Conservation (phyloP, 148 eudicot genomes). For the Rhododendron molle region DNA sequence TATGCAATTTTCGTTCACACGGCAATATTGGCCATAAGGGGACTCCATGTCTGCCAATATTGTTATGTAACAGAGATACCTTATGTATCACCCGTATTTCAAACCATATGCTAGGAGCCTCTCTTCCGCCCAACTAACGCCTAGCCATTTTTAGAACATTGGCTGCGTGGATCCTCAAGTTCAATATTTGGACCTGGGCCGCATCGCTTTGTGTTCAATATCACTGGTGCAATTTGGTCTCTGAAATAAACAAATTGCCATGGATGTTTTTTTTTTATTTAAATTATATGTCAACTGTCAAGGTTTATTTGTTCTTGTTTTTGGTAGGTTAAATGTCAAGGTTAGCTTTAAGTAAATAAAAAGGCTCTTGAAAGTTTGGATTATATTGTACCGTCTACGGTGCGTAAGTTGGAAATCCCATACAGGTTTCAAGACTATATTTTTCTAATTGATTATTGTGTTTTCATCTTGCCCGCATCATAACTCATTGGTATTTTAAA, state of each 20-base stretch:
- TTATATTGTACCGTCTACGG: background rate
- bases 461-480: background rate
- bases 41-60: background rate
- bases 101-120: background rate
- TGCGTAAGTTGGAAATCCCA: background rate
- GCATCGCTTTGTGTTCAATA: background rate
- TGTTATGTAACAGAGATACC: background rate
- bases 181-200: background rate
- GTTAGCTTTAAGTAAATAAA: background rate
- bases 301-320: background rate
- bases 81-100: background rate
- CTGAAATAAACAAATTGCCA: background rate
- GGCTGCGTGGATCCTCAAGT: background rate
- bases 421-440: background rate
- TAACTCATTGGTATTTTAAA: background rate
- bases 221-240: background rate
- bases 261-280: background rate
- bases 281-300: background rate
- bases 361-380: background rate
- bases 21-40: background rate
- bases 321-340: background rate
- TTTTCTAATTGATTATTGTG: constrained; percentile 2
- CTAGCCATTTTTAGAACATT: background rate
- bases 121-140: background rate
- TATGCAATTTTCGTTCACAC: background rate